Conservation (phyloP, 495 filamentous ascomycete genomes). For the Oidiodendron maius region DNA sequence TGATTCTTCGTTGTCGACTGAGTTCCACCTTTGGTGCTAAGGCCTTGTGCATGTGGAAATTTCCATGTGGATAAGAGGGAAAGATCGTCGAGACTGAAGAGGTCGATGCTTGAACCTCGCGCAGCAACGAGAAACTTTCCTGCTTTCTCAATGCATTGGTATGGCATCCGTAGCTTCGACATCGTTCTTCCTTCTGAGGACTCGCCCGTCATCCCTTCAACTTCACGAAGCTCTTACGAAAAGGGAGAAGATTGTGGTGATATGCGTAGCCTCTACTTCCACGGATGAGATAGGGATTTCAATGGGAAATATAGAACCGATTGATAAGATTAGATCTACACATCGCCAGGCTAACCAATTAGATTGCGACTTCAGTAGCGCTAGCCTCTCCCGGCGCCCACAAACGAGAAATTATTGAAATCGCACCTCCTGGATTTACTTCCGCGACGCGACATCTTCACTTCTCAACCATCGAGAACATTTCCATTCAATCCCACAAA, state of each 20-base stretch:
- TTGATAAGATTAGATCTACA: too few relatives aligned
- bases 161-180: conserved; percentile 23
- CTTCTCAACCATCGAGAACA: conserved; percentile 19
- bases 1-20: not conserved
- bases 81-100: conserved; percentile 28
- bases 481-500: conserved; percentile 14
- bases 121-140: conserved; percentile 36
- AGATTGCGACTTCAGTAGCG: not conserved
- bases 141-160: conserved; percentile 33
- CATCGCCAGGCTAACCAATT: not conserved
- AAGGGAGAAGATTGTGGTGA: too few relatives aligned
- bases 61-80: conserved; percentile 34
- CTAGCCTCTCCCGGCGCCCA: conserved; percentile 6
- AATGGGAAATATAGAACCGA: too few relatives aligned
- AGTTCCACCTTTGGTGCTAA: not conserved
- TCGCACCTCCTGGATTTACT: conserved; percentile 6
- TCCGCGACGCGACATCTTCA: conserved; percentile 11
- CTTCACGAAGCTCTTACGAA: too few relatives aligned
- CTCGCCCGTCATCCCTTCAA: too few relatives aligned
- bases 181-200: not conserved
- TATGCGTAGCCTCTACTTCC: too few relatives aligned
- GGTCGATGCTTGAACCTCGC: conserved; percentile 33
- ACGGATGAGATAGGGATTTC: too few relatives aligned
- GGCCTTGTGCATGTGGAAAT: conserved; percentile 1
- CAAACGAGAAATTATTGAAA: conserved; percentile 1